phyloP scores from a whole-genome alignment of 441 rosid genomes.

The Heliophila coronopifolia region DNA sequence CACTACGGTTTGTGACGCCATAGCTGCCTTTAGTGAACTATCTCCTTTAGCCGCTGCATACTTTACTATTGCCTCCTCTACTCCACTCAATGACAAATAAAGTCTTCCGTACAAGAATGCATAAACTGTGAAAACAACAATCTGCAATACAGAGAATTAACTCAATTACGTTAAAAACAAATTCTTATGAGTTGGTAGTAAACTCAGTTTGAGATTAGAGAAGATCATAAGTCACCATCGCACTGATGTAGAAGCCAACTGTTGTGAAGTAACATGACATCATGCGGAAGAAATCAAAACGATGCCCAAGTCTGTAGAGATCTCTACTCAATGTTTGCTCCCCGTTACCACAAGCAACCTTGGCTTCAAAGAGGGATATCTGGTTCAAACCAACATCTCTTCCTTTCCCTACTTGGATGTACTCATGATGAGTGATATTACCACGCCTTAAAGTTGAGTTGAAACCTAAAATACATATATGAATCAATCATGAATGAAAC shows the following conservation, averaged over 20 bases:
- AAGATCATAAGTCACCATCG: conserved; percentile 52
- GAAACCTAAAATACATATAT: conserved; percentile 45
- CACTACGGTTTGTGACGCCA: conserved; percentile 87
- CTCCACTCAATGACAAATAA: conserved; percentile 78
- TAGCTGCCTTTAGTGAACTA: conserved; percentile 67
- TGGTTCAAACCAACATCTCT: conserved; percentile 95
- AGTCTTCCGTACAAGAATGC: conserved; percentile 78
- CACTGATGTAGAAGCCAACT: conserved; percentile 69
- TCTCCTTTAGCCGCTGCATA: conserved; percentile 55
- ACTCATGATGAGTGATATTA: conserved; percentile 92
- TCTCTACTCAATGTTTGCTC: conserved; percentile 91
- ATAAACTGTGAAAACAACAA: conserved; percentile 67
- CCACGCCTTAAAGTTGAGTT: conserved; percentile 85
- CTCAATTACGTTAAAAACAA: not conserved
- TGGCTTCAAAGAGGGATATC: conserved; percentile 92
- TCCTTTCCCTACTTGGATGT: conserved; percentile 97
- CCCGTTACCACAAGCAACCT: conserved; percentile 94
- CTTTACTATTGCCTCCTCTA: conserved; percentile 72
- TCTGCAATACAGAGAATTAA: conserved; percentile 35
- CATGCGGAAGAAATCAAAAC: conserved; percentile 95
- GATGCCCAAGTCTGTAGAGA: conserved; percentile 83
- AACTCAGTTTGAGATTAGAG: not conserved
- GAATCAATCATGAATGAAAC: conserved; percentile 4
- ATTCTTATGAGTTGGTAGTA: conserved; percentile 4
- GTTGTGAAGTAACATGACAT: conserved; percentile 83